Evolutionary conservation across 208 protist genomes (phyloP).

Genomic region (Trypanosoma vivax): DNA sequence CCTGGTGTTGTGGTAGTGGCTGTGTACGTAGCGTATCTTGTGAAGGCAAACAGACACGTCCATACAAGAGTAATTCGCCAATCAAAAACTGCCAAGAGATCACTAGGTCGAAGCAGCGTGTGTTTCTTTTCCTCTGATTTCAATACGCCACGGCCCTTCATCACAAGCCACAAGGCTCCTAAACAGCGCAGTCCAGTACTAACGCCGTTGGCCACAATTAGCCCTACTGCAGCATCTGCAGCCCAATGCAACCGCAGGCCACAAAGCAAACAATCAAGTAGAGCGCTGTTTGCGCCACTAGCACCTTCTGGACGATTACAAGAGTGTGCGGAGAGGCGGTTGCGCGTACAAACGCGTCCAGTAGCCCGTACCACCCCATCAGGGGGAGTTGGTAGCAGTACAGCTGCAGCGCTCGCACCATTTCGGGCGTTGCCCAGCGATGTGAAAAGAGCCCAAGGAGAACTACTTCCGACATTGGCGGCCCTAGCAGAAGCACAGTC

Average conservation of each 20-base stretch:
- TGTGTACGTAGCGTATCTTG: background rate
- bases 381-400: conserved; percentile 76
- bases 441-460: conserved; percentile 66
- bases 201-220: conserved; percentile 42
- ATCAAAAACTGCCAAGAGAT: conserved; percentile 1
- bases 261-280: conserved; percentile 54
- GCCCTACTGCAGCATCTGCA: conserved; percentile 13
- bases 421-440: conserved; percentile 58
- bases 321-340: conserved; percentile 35
- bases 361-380: conserved; percentile 80
- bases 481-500: conserved; percentile 61
- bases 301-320: conserved; percentile 33
- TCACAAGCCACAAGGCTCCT: conserved; percentile 27
- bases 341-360: conserved; percentile 78
- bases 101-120: background rate
- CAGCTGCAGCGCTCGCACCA: conserved; percentile 58
- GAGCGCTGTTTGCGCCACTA: conserved; percentile 40
- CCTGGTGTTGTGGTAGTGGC: background rate
- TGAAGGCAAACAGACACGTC: conserved; percentile 10
- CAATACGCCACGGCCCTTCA: conserved; percentile 8
- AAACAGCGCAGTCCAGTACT: conserved; percentile 42
- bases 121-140: background rate
- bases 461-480: conserved; percentile 43
- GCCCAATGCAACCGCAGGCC: conserved; percentile 19
- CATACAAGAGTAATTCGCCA: conserved; percentile 3